A percentile compares a stretch with the other conserved stretches of the same genome.
These are phyloP conservation scores for Sanghuangporus weigelae DNA, from an alignment of 1,284 basidiomycete genomes.

Conservation along the genomic window DNA sequence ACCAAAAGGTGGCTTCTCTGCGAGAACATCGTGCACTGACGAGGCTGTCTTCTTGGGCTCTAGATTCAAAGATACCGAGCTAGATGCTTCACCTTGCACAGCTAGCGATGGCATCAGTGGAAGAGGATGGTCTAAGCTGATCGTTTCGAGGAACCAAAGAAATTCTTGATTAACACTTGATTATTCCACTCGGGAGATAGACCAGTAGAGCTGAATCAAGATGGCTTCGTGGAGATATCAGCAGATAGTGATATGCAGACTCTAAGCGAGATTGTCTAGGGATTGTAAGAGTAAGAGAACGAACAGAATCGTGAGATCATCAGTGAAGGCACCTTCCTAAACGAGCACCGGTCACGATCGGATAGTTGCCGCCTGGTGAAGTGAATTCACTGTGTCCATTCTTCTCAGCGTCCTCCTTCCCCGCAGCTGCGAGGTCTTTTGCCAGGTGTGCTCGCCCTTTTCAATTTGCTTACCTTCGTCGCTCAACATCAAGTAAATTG, in stretches of 20 bases:
- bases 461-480: no score
- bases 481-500: no score
- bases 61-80: not conserved
- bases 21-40: constrained; percentile 55
- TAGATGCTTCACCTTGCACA: not conserved
- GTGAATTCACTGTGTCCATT: no score
- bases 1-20: constrained; percentile 64
- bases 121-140: not conserved
- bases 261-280: not conserved
- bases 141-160: not conserved
- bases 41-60: constrained; percentile 38
- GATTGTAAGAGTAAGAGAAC: not conserved
- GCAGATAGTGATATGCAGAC: not conserved
- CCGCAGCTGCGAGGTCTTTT: no score
- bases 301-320: not conserved
- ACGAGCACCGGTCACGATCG: no score
- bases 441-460: no score
- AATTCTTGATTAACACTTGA: not conserved
- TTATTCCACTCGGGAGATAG: not conserved
- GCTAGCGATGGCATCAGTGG: not conserved
- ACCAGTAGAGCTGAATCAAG: not conserved
- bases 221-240: not conserved
- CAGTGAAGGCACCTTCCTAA: no score
- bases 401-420: no score
- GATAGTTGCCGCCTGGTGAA: no score